Base-by-base conservation (phyloP, 2,329 filamentous ascomycete species). In the Trichoderma atrobrunneum region DNA sequence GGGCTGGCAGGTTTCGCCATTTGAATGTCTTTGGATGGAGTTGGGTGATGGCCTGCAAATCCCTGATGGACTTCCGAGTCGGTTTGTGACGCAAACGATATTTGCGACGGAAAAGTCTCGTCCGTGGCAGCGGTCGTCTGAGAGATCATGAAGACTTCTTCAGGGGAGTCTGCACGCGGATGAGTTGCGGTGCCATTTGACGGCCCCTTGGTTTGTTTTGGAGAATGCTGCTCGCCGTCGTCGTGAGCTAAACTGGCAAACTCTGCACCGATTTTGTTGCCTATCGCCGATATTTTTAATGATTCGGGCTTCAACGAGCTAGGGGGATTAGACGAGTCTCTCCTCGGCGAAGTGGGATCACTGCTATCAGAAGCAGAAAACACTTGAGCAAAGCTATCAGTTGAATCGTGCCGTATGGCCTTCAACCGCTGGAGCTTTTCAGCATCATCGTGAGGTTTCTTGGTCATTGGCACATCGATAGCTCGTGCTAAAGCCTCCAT, bases 311-410 rank as follows among this genome's bases (percentile, higher is more conserved):
- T 77, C 75, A 75, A 75, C 76, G 72, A 77, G 62, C 8, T 77
- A 67, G 75, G 71, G 68, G 73, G 30, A 70, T 69, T 48, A 48
- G 73, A 62, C 70, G 72, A 57, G 65, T 71, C 60, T 74, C 73
- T 28, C 43, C 65, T 72, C n/a, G 66, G 65, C 14, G 74, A 74
- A 14, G 67, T 59, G 18, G 74, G 69, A 60, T 75, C 80, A 21
- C 85, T 83, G 1, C 82, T 82, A 72, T 86, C 85, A 0, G 89
- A 90, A 4, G 88, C 84, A 18, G 87, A 89, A 75, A 90, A 90
- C 78, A 90, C 85, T 66, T 88, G 86, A 10, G 78, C 81, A 69
- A 88, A 88, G 74, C 88, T 90, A 61, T 89, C 88, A 8, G 86
- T 85, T 0, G 89, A 90, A 76, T 90, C 86, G 60, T 89, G 85